These are phyloP conservation scores for Pisolithus thermaeus DNA, from an alignment of 1,284 basidiomycete species.

Conservation along the genomic window DNA sequence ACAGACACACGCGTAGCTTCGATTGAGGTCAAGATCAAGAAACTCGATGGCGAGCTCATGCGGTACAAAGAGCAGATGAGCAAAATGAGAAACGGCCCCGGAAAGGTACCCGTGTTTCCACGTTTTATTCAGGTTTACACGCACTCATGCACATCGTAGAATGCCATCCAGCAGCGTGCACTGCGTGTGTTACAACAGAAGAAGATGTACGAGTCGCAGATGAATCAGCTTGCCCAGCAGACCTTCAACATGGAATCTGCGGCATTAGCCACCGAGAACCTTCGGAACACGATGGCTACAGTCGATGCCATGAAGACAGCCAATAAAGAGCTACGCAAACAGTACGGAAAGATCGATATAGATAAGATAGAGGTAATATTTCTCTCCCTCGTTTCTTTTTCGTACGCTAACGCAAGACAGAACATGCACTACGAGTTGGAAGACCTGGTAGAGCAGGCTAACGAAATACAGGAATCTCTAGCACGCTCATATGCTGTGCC, in stretches of 20 bases:
- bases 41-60: constrained; percentile 89
- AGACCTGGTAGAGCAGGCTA: constrained; percentile 93
- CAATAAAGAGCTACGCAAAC: constrained; percentile 95
- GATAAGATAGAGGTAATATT: constrained; percentile 90
- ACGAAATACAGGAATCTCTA: constrained; percentile 94
- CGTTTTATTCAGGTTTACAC: background rate
- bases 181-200: constrained; percentile 93
- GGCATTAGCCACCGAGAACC: constrained; percentile 91
- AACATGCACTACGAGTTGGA: constrained; percentile 98
- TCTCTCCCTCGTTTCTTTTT: background rate
- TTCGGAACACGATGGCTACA: constrained; percentile 99
- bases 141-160: constrained; percentile 37
- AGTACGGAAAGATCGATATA: constrained; percentile 97
- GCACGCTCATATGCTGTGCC: constrained; percentile 94
- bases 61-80: constrained; percentile 97
- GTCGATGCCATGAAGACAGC: constrained; percentile 97
- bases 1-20: constrained; percentile 87
- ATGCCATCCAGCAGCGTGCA: constrained; percentile 93
- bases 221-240: constrained; percentile 90
- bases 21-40: constrained; percentile 96
- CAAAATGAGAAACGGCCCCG: constrained; percentile 90
- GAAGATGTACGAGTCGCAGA: constrained; percentile 91
- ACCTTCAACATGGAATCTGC: constrained; percentile 99
- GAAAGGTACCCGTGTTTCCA: constrained; percentile 63
- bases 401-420: constrained; percentile 35